A percentile compares a stretch with the other conserved stretches of the same genome.
Conservation (phyloP, 2,329 filamentous ascomycete genomes). For the Penicillium occitanis region DNA sequence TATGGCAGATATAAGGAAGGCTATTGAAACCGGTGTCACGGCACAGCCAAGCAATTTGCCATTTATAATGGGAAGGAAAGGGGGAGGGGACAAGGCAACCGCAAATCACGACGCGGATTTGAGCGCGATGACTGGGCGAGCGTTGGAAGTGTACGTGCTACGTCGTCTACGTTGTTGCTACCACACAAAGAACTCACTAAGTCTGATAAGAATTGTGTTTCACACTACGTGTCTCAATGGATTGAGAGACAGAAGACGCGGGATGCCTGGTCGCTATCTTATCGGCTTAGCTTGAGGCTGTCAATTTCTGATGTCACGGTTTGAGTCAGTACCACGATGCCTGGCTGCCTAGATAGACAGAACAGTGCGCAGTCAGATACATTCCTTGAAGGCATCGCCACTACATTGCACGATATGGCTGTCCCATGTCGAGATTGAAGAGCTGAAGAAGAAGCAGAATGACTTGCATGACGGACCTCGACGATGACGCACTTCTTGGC, state of each 20-base stretch:
- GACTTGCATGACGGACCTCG: not conserved
- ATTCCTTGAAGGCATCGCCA: not conserved
- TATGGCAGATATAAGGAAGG: not conserved
- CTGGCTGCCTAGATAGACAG: not conserved
- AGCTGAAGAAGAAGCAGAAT: not conserved
- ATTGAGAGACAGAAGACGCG: not conserved
- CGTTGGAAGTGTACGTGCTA: conserved; percentile 3
- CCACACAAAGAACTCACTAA: not conserved
- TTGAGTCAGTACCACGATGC: not conserved
- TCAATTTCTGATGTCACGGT: not conserved
- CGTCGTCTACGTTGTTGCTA: not conserved
- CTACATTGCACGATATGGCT: not conserved
- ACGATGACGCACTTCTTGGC: conserved; percentile 17
- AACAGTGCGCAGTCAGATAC: not conserved
- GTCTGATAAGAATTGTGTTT: not conserved
- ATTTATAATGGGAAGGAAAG: conserved; percentile 1
- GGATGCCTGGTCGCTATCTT: conserved; percentile 1
- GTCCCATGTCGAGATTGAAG: not conserved
- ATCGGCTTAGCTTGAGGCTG: not conserved
- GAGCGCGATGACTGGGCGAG: not conserved
- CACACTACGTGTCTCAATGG: not conserved
- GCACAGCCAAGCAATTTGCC: not conserved
- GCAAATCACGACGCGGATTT: conserved; percentile 5
- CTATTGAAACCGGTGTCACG: not conserved
- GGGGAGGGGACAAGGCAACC: conserved; percentile 16